Evolutionary conservation across 257 asterid species (phyloP).

Genomic region (Przewalskia tangutica): DNA sequence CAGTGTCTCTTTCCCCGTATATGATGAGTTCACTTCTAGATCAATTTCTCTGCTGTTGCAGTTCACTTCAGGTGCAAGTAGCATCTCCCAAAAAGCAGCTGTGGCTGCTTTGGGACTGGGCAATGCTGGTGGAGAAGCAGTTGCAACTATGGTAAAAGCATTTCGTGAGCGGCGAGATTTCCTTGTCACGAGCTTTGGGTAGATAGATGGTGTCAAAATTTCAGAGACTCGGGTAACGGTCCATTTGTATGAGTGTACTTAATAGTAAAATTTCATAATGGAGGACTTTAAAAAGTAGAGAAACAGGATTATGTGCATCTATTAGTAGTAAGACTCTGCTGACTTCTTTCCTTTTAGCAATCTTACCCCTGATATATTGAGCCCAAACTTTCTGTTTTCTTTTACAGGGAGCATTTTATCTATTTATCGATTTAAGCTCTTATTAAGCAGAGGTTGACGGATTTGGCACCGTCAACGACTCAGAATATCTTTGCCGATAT

Average conservation of each 20-base stretch:
- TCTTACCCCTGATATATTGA: background rate
- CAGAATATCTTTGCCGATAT: slow-evolving; percentile 84
- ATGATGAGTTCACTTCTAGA: background rate
- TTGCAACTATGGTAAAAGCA: slow-evolving; percentile 73
- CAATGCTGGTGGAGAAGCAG: slow-evolving; percentile 90
- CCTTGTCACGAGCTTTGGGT: slow-evolving; percentile 72
- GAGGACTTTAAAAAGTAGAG: background rate
- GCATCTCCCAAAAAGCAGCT: slow-evolving; percentile 85
- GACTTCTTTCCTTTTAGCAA: background rate
- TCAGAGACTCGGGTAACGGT: slow-evolving; percentile 76
- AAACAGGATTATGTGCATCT: background rate
- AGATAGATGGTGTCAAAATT: slow-evolving; percentile 64
- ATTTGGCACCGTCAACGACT: slow-evolving; percentile 56
- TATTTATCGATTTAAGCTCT: slow-evolving; percentile 78
- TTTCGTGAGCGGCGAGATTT: slow-evolving; percentile 83
- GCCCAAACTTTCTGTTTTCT: slow-evolving; percentile 2
- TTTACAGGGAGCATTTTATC: slow-evolving; percentile 89
- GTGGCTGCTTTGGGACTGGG: slow-evolving; percentile 94
- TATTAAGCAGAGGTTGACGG: slow-evolving; percentile 54
- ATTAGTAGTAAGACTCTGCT: background rate
- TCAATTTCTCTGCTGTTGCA: slow-evolving; percentile 16
- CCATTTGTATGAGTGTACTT: background rate
- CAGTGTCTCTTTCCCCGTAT: background rate
- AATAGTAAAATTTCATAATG: background rate
- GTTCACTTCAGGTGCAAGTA: slow-evolving; percentile 97